Percentiles rank a stretch among this genome's conserved stretches.
These are phyloP conservation scores for Litchi chinensis DNA, from an alignment of 345 rosid genomes.

Conservation along the genomic window DNA sequence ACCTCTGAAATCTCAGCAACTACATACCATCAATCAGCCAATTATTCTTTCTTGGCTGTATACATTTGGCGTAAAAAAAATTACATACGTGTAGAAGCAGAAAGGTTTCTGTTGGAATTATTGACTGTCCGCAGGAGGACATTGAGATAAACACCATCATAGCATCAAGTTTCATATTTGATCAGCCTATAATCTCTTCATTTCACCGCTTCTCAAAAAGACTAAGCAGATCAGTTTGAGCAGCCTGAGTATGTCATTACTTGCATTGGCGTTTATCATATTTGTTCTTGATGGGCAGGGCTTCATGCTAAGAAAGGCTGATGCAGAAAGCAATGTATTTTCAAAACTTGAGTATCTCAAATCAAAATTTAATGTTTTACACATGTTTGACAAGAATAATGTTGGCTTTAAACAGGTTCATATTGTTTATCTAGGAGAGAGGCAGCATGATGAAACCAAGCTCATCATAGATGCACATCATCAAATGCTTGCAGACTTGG, in stretches of 20 bases:
- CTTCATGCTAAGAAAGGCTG: neutral
- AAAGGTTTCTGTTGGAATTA: no score
- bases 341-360: neutral
- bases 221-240: neutral
- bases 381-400: neutral
- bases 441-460: constrained; percentile 41
- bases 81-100: no score
- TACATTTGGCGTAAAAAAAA: no score
- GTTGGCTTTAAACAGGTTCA: constrained; percentile 42
- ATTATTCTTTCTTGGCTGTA: no score
- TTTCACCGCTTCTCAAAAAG: no score
- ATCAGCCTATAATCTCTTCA: no score
- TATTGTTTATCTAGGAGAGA: constrained; percentile 64
- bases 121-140: no score
- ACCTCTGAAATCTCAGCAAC: no score
- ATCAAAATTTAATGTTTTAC: neutral
- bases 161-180: no score
- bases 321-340: neutral
- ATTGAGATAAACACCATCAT: no score
- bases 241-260: neutral
- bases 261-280: neutral
- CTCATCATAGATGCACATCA: constrained; percentile 54
- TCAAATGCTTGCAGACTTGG: constrained; percentile 54
- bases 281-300: neutral
- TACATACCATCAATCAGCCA: no score